Conservation (phyloP, 768 basidiomycete genomes). For the Phlebiopsis gigantea region DNA sequence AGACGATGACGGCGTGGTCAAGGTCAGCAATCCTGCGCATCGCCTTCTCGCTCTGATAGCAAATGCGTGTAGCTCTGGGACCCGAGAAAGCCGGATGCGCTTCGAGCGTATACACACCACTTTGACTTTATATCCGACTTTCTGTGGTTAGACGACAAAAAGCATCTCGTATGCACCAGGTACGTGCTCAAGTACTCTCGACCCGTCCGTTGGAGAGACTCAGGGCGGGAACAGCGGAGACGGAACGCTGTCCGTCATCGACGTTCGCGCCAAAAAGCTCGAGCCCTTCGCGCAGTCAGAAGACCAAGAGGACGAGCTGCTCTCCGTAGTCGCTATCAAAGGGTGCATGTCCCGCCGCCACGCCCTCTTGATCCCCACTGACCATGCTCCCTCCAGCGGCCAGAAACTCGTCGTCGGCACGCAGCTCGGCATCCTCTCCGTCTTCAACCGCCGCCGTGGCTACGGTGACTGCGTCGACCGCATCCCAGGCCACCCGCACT, state of each 20-base stretch:
- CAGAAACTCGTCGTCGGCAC: slow-evolving; percentile 86
- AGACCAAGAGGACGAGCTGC: slow-evolving; percentile 92
- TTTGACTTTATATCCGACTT: slow-evolving; percentile 95
- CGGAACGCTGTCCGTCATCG: slow-evolving; percentile 88
- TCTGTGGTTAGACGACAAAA: slow-evolving; percentile 75
- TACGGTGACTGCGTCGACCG: slow-evolving; percentile 93
- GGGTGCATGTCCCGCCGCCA: slow-evolving; percentile 38
- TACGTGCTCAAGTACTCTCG: too few species aligned
- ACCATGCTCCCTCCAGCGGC: slow-evolving; percentile 40
- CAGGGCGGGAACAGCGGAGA: slow-evolving; percentile 58
- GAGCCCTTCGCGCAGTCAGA: slow-evolving; percentile 84
- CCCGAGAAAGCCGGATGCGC: slow-evolving; percentile 58
- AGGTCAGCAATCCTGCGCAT: slow-evolving; percentile 39
- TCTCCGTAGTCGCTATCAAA: slow-evolving; percentile 83
- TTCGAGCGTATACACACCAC: slow-evolving; percentile 76
- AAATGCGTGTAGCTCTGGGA: slow-evolving; percentile 79
- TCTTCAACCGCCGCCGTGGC: slow-evolving; percentile 83
- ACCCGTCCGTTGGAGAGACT: too few species aligned
- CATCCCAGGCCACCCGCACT: slow-evolving; percentile 86
- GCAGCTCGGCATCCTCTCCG: slow-evolving; percentile 81
- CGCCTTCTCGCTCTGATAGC: not conserved
- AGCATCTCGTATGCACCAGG: slow-evolving; percentile 74
- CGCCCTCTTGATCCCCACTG: not conserved
- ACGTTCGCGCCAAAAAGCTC: slow-evolving; percentile 76
- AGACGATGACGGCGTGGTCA: slow-evolving; percentile 92